Evolutionary conservation across 179 eudicot genomes (phyloP).

Genomic region (Nepenthes alata): DNA sequence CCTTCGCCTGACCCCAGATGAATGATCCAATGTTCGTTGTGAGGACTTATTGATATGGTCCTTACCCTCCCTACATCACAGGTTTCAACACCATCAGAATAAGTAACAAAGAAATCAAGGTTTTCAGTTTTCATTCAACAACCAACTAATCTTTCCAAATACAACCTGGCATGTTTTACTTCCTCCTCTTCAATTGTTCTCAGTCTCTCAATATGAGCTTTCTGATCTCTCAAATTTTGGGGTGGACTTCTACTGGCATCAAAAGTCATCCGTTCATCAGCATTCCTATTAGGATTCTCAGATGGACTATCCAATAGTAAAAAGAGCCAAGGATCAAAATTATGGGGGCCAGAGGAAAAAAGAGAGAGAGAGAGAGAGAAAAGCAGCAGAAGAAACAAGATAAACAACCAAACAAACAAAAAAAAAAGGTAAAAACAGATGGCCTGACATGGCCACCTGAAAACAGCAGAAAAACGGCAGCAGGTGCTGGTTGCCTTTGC

Average conservation of each 20-base stretch:
- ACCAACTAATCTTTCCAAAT: not conserved
- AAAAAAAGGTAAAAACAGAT: no score
- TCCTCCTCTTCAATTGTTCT: constrained; percentile 21
- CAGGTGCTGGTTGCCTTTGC: no score
- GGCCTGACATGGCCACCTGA: no score
- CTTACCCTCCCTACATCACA: constrained; percentile 28
- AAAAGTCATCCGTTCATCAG: constrained; percentile 16
- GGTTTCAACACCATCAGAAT: not conserved
- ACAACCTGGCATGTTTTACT: constrained; percentile 35
- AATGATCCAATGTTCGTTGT: constrained; percentile 14
- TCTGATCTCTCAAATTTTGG: constrained; percentile 23
- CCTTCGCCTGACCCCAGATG: constrained; percentile 15
- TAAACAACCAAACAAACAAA: not conserved
- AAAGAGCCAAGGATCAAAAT: no score
- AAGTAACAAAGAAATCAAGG: not conserved
- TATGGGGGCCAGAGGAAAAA: constrained; percentile 3
- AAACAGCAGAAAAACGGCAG: no score
- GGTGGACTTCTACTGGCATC: constrained; percentile 35
- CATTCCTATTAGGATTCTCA: constrained; percentile 19
- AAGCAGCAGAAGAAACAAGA: not conserved
- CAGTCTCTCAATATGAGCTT: constrained; percentile 23
- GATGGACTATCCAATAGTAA: constrained; percentile 15
- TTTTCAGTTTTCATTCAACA: not conserved
- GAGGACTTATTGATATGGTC: constrained; percentile 24
- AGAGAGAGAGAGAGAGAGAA: not conserved